phyloP scores from a whole-genome alignment of 2,329 filamentous ascomycete genomes.

The Hirsutella rhossiliensis region DNA sequence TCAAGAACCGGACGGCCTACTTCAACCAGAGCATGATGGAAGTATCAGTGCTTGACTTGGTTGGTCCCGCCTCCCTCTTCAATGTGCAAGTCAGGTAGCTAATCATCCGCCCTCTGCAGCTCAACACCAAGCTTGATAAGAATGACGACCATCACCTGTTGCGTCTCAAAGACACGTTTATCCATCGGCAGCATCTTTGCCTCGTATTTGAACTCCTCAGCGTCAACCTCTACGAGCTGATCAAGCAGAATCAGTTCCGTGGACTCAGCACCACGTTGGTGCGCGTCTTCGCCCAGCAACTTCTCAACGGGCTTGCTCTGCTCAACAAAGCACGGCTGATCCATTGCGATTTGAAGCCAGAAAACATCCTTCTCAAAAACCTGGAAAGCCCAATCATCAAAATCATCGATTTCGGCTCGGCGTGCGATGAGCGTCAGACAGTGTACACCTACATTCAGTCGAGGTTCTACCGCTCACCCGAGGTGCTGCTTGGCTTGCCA shows the following conservation, averaged over 20 bases:
- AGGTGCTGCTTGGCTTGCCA: slow-evolving; percentile 86
- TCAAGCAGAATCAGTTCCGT: slow-evolving; percentile 99
- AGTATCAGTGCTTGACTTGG: slow-evolving; percentile 90
- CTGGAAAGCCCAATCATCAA: slow-evolving; percentile 99
- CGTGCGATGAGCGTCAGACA: slow-evolving; percentile 94
- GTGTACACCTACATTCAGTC: slow-evolving; percentile 99
- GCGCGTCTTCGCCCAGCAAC: slow-evolving; percentile 91
- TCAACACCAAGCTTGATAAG: slow-evolving; percentile 98
- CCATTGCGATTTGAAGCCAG: slow-evolving; percentile 95
- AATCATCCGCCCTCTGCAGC: slow-evolving; percentile 31
- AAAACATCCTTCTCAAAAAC: slow-evolving; percentile 96
- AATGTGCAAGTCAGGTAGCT: slow-evolving; percentile 7
- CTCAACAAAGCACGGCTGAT: slow-evolving; percentile 95
- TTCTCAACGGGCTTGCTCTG: slow-evolving; percentile 82
- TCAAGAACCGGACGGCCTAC: slow-evolving; percentile 97
- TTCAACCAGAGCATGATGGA: slow-evolving; percentile 99
- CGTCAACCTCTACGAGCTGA: slow-evolving; percentile 95
- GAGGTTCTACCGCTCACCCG: slow-evolving; percentile 91
- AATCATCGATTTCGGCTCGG: slow-evolving; percentile 98
- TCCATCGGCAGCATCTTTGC: slow-evolving; percentile 92
- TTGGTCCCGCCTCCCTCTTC: slow-evolving; percentile 27
- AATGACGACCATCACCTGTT: slow-evolving; percentile 96
- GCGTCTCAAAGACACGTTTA: slow-evolving; percentile 93
- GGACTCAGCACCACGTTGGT: slow-evolving; percentile 94
- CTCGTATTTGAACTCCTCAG: slow-evolving; percentile 92